These are phyloP conservation scores for Teratosphaeria destructans DNA, from an alignment of 2,329 filamentous ascomycete genomes.

Conservation along the genomic window DNA sequence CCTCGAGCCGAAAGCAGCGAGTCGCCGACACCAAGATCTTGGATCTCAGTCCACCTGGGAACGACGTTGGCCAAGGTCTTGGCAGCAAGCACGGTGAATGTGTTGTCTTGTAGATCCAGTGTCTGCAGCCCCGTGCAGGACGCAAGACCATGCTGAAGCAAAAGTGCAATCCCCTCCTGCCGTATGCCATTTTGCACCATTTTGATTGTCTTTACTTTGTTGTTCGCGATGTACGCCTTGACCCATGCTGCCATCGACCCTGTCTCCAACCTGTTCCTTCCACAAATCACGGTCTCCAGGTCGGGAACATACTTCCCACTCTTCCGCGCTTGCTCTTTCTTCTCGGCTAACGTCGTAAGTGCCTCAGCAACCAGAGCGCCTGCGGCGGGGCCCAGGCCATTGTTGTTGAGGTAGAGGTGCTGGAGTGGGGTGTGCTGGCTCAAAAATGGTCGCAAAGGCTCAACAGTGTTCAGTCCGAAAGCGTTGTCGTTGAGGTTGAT, in stretches of 20 bases:
- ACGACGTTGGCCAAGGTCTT: constrained; percentile 67
- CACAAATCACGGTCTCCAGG: constrained; percentile 94
- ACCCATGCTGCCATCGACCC: constrained; percentile 96
- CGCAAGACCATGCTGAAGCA: constrained; percentile 69
- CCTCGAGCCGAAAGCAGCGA: constrained; percentile 74
- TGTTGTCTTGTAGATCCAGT: constrained; percentile 94
- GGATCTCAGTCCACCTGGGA: constrained; percentile 60
- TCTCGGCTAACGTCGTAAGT: constrained; percentile 68
- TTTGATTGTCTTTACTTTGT: constrained; percentile 71
- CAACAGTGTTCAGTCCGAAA: constrained; percentile 90
- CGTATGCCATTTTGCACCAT: constrained; percentile 99
- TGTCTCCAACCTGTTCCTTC: constrained; percentile 89
- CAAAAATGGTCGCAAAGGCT: constrained; percentile 85
- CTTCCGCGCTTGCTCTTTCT: constrained; percentile 70
- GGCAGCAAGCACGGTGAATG: constrained; percentile 75
- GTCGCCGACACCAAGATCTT: constrained; percentile 81
- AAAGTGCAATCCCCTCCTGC: constrained; percentile 76
- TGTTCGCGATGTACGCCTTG: constrained; percentile 70
- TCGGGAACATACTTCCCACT: constrained; percentile 59
- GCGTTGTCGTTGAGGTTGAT: constrained; percentile 97
- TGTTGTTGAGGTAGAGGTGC: constrained; percentile 96
- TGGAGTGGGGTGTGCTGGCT: constrained; percentile 79
- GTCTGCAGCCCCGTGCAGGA: constrained; percentile 59
- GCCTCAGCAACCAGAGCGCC: constrained; percentile 84
- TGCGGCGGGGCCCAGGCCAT: constrained; percentile 85